These are phyloP conservation scores for Rhodocollybia butyracea DNA, from an alignment of 768 basidiomycete genomes.

Conservation along the genomic window DNA sequence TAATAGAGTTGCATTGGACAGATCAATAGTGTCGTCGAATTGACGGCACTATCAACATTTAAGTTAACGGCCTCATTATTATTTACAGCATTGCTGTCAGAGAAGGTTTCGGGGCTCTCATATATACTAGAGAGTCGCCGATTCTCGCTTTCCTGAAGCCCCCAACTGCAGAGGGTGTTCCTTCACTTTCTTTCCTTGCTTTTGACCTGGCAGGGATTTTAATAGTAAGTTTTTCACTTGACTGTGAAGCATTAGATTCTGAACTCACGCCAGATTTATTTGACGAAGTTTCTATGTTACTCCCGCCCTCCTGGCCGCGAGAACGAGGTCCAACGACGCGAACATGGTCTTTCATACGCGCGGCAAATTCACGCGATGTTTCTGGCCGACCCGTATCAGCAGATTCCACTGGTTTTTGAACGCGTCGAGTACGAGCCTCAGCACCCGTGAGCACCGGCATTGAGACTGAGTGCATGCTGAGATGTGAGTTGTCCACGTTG, in stretches of 20 bases:
- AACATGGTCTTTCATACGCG: background rate
- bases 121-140: no score
- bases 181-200: no score
- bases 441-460: background rate
- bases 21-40: no score
- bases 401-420: background rate
- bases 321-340: background rate
- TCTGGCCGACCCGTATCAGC: background rate
- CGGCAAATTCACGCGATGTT: background rate
- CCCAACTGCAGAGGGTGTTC: no score
- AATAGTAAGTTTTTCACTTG: background rate
- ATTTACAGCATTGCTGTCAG: no score
- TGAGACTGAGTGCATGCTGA: background rate
- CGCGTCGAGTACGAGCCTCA: background rate
- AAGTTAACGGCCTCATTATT: background rate
- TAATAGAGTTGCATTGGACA: no score
- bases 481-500: conserved; percentile 5
- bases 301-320: no score
- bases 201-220: background rate
- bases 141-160: no score
- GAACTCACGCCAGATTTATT: no score
- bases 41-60: background rate
- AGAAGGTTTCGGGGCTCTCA: no score
- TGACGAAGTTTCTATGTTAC: no score
- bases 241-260: no score